phyloP scores from a whole-genome alignment of 257 asterid species.

The Fraxinus americana region DNA sequence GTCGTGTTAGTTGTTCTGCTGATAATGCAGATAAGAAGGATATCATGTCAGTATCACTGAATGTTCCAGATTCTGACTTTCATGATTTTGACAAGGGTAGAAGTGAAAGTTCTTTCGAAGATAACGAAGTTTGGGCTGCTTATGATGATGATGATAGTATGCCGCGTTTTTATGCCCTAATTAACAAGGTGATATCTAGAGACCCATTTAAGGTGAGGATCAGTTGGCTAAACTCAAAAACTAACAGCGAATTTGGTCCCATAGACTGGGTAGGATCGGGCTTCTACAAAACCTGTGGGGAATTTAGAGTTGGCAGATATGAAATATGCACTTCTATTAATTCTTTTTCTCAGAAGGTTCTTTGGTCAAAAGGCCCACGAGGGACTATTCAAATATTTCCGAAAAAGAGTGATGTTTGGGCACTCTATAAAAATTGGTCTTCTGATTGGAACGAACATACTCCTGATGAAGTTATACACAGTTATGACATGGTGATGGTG shows the following conservation, averaged over 20 bases:
- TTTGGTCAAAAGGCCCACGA: slow-evolving; percentile 35
- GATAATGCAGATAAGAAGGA: not conserved
- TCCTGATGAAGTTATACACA: slow-evolving; percentile 37
- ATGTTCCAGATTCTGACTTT: slow-evolving; percentile 35
- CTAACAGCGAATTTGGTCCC: slow-evolving; percentile 34
- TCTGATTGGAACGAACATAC: slow-evolving; percentile 34
- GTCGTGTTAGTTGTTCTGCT: not conserved
- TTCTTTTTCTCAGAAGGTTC: slow-evolving; percentile 38
- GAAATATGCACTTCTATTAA: slow-evolving; percentile 27
- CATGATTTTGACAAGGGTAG: slow-evolving; percentile 38
- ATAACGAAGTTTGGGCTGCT: slow-evolving; percentile 41
- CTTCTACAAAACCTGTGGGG: slow-evolving; percentile 39
- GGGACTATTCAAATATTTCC: slow-evolving; percentile 34
- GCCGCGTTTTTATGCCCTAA: slow-evolving; percentile 42
- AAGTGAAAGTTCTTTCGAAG: slow-evolving; percentile 32
- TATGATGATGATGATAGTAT: slow-evolving; percentile 40
- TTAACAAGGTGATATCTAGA: slow-evolving; percentile 30
- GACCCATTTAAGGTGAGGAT: slow-evolving; percentile 36
- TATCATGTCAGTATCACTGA: not conserved
- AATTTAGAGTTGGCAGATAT: slow-evolving; percentile 33
- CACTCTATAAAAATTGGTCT: slow-evolving; percentile 36
- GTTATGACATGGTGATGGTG: slow-evolving; percentile 37
- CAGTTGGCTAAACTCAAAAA: slow-evolving; percentile 40
- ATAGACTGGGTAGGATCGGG: slow-evolving; percentile 37
- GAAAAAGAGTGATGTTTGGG: slow-evolving; percentile 35